Evolutionary conservation across 805 yeast genomes (phyloP).

Genomic region (Wickerhamiella occidentalis): DNA sequence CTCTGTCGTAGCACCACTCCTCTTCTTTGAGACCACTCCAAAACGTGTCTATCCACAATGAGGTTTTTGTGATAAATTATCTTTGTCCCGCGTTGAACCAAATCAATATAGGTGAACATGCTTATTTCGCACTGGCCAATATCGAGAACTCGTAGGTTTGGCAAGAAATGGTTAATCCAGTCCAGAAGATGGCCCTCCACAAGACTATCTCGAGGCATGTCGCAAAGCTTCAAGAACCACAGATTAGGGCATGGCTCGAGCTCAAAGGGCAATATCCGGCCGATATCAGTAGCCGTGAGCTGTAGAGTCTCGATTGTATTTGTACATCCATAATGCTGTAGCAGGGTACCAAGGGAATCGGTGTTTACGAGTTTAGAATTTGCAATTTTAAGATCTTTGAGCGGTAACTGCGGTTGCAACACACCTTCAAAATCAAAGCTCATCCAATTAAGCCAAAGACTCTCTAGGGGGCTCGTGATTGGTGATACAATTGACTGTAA

Average conservation of each 20-base stretch:
- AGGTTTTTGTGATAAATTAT: not conserved
- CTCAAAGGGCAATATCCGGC: not conserved
- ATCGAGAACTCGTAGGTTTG: not conserved
- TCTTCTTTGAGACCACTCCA: not conserved
- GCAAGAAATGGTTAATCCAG: constrained; percentile 4
- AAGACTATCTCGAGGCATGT: not conserved
- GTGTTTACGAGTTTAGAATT: not conserved
- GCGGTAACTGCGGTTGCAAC: not conserved
- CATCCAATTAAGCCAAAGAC: not conserved
- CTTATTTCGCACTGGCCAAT: not conserved
- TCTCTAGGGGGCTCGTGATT: not conserved
- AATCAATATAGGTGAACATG: not conserved
- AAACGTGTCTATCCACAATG: not conserved
- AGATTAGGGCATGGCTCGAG: not conserved
- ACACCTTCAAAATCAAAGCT: not conserved
- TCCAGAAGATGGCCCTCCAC: not conserved
- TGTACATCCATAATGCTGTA: not conserved
- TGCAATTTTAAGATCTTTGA: not conserved
- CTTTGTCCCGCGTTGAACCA: not conserved
- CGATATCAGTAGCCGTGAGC: not conserved
- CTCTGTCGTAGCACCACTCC: not conserved
- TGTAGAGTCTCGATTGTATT: not conserved
- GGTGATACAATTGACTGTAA: not conserved
- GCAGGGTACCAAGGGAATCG: not conserved
- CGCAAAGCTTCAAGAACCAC: not conserved